Base-by-base conservation (phyloP, 139 green algal genomes). In the Chlorella sp. region DNA sequence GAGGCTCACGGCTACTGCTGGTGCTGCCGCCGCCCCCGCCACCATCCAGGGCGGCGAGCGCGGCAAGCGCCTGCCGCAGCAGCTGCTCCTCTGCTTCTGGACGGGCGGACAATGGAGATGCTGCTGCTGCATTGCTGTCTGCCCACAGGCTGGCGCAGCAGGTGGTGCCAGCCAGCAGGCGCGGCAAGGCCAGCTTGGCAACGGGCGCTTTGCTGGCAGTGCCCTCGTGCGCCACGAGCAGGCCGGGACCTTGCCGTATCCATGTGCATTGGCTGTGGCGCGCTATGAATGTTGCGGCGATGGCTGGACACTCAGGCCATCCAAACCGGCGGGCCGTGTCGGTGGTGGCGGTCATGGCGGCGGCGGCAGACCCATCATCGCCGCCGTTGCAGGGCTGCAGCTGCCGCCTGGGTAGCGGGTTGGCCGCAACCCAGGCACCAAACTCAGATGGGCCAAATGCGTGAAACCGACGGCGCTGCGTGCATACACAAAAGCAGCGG, bases 11-110 rank as follows among this genome's bases (percentile, higher is more conserved):
- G 40, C 64, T n/a, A 0, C 14, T 24, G 40, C 40, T 65, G 78
- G 62, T 65, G 58, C 62, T 41, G 78, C 78, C 3, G 41, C 38
- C 19, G 28, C 56, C 14, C 3, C 32, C 58, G 26, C 5, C 16
- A 30, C 22, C 77, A 40, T 43, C 22, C 78, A 43, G 46, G 13
- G 16, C 30, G 9, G 76, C 76, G 51, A 73, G 56, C 17, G 56
- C 17, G 30, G 43, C 76, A 82, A 60, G 76, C 54, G 58, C 54
- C 11, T 56, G 76, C 36, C 72, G 76, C 54, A 82, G 40, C 16
- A 20, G 26, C 38, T 72, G 56, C 11, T 68, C 34, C 38, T 82
- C 40, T 28, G 7, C 38, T 41, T 36, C 48, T 20, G 76, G 51
- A 0, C 0, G 5, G 28, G 28, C 2, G 26, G 22, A 3, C 20